Base-by-base conservation (phyloP, 2,329 filamentous ascomycete species). In the Xylariaceae sp. region DNA sequence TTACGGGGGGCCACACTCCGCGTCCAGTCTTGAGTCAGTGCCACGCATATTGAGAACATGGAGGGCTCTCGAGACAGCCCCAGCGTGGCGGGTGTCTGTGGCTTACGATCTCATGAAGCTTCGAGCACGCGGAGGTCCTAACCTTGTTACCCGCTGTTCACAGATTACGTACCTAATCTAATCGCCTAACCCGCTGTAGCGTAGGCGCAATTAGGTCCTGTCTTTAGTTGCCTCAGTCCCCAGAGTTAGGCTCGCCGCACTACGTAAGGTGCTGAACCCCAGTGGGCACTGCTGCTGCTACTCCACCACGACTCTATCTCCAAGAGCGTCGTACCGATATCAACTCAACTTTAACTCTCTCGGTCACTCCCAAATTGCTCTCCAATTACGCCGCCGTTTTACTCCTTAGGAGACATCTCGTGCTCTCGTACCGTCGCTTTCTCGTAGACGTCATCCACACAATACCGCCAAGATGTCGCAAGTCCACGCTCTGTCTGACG, bases 401-500 rank as follows among this genome's bases (percentile, higher is more conserved):
- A 51, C 35, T 55, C 42, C 11, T n/a, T 37, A 47, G 34, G 44
- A 51, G 49, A 8, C 8, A 56, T 52, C 44, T 44, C n/a, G 10
- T 5, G 44, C 9, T 13, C 55, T 35, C 51, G 50, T 7, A 54
- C 34, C 47, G 11, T 35, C 6, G 4, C 44, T 8, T 5, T 18
- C 52, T 55, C 67, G n/a, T 8, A 51, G 60, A 63, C 44, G 58
- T 52, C 54, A 57, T 57, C 52, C 61, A 60, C 61, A 59, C 67
- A 58, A 63, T 61, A 66, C 75, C 75, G 73, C 75, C 82, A 88
- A 77, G 75, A 96, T 96, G 92, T 94, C 92, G 78, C 88, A 92
- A 82, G 81, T 85, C 67, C 92, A 96, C 87, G 89, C 91, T 76
- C 88, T 97, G 80, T 96, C 92, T 79, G 92, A 97, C 84, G 92